Conservation (phyloP, 169 alveolate genomes). For the Cryptosporidium parvum region DNA sequence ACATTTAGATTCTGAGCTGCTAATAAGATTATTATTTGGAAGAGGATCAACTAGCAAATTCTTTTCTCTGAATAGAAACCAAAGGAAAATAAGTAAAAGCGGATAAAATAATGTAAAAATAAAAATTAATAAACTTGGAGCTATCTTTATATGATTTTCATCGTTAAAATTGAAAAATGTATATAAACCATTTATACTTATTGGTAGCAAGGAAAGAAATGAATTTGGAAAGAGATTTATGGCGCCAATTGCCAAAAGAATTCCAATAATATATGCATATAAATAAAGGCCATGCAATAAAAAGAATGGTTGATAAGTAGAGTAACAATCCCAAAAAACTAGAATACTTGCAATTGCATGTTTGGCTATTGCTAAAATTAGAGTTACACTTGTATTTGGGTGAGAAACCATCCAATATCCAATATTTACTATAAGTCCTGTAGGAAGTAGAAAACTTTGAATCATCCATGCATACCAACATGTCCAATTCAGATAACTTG, state of each 20-base stretch:
- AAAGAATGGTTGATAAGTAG: slow-evolving; percentile 70
- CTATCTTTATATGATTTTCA: slow-evolving; percentile 52
- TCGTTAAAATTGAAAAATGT: slow-evolving; percentile 68
- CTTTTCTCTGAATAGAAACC: slow-evolving; percentile 70
- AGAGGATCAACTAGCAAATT: slow-evolving; percentile 58
- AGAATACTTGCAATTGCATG: slow-evolving; percentile 70
- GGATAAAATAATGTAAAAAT: slow-evolving; percentile 66
- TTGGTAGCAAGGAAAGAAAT: slow-evolving; percentile 37
- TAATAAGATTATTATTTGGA: slow-evolving; percentile 5
- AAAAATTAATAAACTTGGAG: slow-evolving; percentile 59
- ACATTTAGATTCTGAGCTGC: slow-evolving; percentile 2
- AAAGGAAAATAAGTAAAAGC: slow-evolving; percentile 34
- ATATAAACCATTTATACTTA: slow-evolving; percentile 53
- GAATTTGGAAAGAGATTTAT: slow-evolving; percentile 48
- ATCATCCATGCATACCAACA: slow-evolving; percentile 77
- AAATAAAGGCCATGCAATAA: slow-evolving; percentile 57
- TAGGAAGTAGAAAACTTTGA: slow-evolving; percentile 65
- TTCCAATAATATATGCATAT: slow-evolving; percentile 55
- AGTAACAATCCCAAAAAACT: slow-evolving; percentile 68
- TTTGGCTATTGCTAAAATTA: slow-evolving; percentile 45
- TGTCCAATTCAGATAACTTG: slow-evolving; percentile 52
- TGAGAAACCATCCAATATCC: slow-evolving; percentile 76
- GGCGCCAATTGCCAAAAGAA: slow-evolving; percentile 10
- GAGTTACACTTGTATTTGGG: slow-evolving; percentile 41
- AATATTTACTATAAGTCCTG: slow-evolving; percentile 71